Conservation (phyloP, 345 rosid genomes). For the Pugionium cornutum region DNA sequence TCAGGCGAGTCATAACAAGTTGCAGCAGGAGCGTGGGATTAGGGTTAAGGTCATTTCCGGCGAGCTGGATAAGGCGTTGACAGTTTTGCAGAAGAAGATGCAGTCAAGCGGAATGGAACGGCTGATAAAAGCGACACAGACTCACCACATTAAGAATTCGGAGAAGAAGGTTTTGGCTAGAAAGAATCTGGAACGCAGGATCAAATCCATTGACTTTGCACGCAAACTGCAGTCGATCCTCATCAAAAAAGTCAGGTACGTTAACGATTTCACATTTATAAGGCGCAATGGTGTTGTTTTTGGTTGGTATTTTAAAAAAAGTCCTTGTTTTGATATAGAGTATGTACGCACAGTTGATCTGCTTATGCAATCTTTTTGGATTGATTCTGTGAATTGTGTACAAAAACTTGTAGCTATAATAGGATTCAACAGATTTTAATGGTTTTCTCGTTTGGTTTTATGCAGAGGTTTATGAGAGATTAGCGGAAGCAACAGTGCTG, state of each 20-base stretch:
- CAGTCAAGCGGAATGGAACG: slow-evolving; percentile 85
- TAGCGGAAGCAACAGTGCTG: not conserved
- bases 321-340: too few species aligned
- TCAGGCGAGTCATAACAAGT: slow-evolving; percentile 39
- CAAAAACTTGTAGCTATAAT: not conserved
- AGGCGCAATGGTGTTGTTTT: slow-evolving; percentile 8
- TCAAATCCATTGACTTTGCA: slow-evolving; percentile 69
- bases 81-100: slow-evolving; percentile 76
- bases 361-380: not conserved
- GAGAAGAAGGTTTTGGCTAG: slow-evolving; percentile 90
- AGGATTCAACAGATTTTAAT: slow-evolving; percentile 4
- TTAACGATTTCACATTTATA: not conserved
- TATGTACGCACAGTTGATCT: not conserved
- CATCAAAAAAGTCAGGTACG: slow-evolving; percentile 69
- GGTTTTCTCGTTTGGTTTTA: slow-evolving; percentile 1
- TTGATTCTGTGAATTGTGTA: not conserved
- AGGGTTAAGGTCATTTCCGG: slow-evolving; percentile 69
- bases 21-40: slow-evolving; percentile 78
- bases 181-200: slow-evolving; percentile 62
- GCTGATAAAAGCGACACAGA: slow-evolving; percentile 64
- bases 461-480: slow-evolving; percentile 41
- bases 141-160: slow-evolving; percentile 79
- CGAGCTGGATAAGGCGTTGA: slow-evolving; percentile 68
- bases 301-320: not conserved
- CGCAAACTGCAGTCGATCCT: slow-evolving; percentile 80